Evolutionary conservation across 306 rosid species (phyloP).

Genomic region (Styphnolobium japonicum): DNA sequence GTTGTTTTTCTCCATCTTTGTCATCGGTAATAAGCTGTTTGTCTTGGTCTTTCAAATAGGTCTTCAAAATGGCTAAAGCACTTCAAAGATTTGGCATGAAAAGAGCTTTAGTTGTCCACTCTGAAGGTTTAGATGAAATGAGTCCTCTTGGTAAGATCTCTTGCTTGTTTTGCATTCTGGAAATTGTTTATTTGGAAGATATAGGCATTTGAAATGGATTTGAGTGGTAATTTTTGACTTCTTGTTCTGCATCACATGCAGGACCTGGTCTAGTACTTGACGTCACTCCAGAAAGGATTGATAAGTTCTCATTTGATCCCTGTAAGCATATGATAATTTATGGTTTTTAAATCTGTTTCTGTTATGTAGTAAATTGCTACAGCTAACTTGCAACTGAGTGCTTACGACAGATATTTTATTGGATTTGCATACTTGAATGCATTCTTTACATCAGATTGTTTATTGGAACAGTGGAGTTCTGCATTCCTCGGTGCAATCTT

Average conservation of each 20-base stretch:
- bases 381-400: conserved; percentile 14
- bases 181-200: neutral
- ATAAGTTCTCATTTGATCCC: conserved; percentile 84
- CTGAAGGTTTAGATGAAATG: conserved; percentile 94
- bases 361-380: conserved; percentile 8
- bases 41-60: conserved; percentile 49
- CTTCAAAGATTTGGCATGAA: conserved; percentile 82
- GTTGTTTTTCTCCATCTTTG: neutral
- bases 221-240: neutral
- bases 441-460: conserved; percentile 3
- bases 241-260: conserved; percentile 33
- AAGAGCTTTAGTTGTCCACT: conserved; percentile 96
- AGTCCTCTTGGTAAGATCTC: conserved; percentile 81
- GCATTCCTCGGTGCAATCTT: conserved; percentile 82
- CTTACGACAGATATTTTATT: conserved; percentile 12
- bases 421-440: conserved; percentile 14
- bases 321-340: conserved; percentile 50
- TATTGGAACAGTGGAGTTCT: conserved; percentile 67
- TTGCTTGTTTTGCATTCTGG: conserved; percentile 17
- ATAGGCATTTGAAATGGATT: neutral
- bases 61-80: conserved; percentile 82
- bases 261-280: conserved; percentile 92
- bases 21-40: neutral
- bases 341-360: conserved; percentile 11
- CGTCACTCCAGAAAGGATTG: conserved; percentile 71